These are phyloP conservation scores for Prunus persica DNA, from an alignment of 306 rosid species.

Conservation along the genomic window Prunus_persica_NCBIv2 NC_034009.1:23811001-23811500, in stretches of 20 bases:
- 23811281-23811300: slow-evolving; percentile 19
- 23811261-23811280: slow-evolving; percentile 28
- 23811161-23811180: slow-evolving; percentile 65
- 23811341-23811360: slow-evolving; percentile 43
- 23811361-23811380: slow-evolving; percentile 55
- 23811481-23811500: background rate
- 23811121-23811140: slow-evolving; percentile 43
- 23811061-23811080: slow-evolving; percentile 89
- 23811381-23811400: slow-evolving; percentile 54
- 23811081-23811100: slow-evolving; percentile 50
- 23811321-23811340: slow-evolving; percentile 30
- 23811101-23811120: slow-evolving; percentile 54
- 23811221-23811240: slow-evolving; percentile 39
- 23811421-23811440: slow-evolving; percentile 18
- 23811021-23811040: slow-evolving; percentile 86
- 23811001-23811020: slow-evolving; percentile 83
- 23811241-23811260: slow-evolving; percentile 24
- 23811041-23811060: slow-evolving; percentile 86
- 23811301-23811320: slow-evolving; percentile 23
- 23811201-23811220: slow-evolving; percentile 33
- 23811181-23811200: slow-evolving; percentile 43
- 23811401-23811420: slow-evolving; percentile 28
- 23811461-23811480: slow-evolving; percentile 20
- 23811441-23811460: slow-evolving; percentile 23
- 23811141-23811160: slow-evolving; percentile 36